phyloP scores from a whole-genome alignment of 345 rosid species.

The Ceriops tagal region DNA sequence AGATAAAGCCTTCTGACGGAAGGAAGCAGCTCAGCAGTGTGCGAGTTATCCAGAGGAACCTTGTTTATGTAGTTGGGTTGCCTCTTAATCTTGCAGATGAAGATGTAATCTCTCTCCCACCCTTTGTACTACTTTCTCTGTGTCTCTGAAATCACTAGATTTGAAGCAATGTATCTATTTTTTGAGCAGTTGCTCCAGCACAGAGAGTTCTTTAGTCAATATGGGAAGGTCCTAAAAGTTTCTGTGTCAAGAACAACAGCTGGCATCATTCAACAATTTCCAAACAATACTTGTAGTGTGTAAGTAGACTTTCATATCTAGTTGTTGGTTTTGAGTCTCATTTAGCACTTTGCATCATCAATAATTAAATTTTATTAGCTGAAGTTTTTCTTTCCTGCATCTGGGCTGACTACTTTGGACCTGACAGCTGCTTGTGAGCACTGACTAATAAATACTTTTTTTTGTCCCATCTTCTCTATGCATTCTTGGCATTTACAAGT shows the following conservation, averaged over 20 bases:
- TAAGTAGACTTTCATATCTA: slow-evolving; percentile 30
- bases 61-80: slow-evolving; percentile 87
- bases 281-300: slow-evolving; percentile 94
- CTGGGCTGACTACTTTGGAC: too few relatives aligned
- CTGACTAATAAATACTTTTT: too few relatives aligned
- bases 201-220: slow-evolving; percentile 80
- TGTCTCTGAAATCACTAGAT: neutral
- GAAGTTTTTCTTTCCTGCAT: neutral
- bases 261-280: slow-evolving; percentile 78
- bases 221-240: slow-evolving; percentile 89
- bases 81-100: slow-evolving; percentile 88
- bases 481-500: too few relatives aligned
- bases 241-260: slow-evolving; percentile 90
- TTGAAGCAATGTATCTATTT: neutral
- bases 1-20: slow-evolving; percentile 61
- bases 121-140: neutral
- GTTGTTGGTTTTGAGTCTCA: neutral
- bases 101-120: slow-evolving; percentile 45
- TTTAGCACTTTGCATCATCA: neutral
- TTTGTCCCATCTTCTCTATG: too few relatives aligned
- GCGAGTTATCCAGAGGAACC: slow-evolving; percentile 77
- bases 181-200: slow-evolving; percentile 65
- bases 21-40: slow-evolving; percentile 78
- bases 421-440: too few relatives aligned
- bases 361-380: neutral